Evolutionary conservation across 805 yeast species (phyloP).

Genomic region (Millerozyma acaciae): DNA sequence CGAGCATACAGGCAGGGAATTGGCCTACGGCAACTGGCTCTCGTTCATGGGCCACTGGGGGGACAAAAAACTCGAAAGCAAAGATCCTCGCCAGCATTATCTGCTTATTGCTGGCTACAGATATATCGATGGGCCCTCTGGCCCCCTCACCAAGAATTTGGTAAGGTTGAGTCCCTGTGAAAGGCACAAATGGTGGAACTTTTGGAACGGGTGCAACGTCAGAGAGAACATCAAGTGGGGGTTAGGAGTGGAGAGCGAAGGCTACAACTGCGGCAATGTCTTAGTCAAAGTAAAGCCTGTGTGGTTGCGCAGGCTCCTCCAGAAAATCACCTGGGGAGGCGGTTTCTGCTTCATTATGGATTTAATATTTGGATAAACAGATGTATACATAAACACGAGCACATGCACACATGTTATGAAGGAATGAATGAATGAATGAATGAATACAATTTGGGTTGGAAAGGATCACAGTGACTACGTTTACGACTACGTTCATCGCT

Average conservation of each 20-base stretch:
- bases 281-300: conserved; percentile 51
- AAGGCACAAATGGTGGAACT: conserved; percentile 88
- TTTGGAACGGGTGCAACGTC: conserved; percentile 77
- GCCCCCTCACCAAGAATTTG: conserved; percentile 80
- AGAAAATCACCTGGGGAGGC: conserved; percentile 59
- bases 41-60: conserved; percentile 86
- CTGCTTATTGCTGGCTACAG: conserved; percentile 82
- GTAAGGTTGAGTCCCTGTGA: conserved; percentile 73
- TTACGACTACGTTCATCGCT: too few species aligned
- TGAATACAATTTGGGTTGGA: too few species aligned
- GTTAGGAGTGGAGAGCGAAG: conserved; percentile 84
- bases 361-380: conserved; percentile 41
- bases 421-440: too few species aligned
- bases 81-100: conserved; percentile 80
- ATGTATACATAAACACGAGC: too few species aligned
- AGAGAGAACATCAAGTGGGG: conserved; percentile 75
- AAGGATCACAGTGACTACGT: too few species aligned
- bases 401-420: too few species aligned
- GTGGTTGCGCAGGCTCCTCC: conserved; percentile 46
- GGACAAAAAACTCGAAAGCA: conserved; percentile 59
- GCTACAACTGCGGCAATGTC: conserved; percentile 72
- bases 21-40: conserved; percentile 70
- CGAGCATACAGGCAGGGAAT: conserved; percentile 50
- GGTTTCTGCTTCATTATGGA: conserved; percentile 54
- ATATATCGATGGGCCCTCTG: conserved; percentile 89